Conservation (phyloP, 345 rosid genomes). For the Kandelia obovata region DNA sequence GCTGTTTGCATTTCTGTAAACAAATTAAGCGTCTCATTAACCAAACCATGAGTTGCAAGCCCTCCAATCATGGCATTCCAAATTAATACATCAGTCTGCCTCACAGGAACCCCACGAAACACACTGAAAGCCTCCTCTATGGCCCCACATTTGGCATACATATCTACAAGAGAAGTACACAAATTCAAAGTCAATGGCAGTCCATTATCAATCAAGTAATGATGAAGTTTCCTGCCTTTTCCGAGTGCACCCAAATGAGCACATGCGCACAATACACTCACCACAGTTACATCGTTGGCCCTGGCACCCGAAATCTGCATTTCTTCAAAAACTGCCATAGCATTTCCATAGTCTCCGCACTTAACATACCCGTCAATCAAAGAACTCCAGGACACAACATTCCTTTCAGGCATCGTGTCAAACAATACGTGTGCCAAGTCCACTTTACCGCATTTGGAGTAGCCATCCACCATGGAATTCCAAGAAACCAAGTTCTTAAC, state of each 20-base stretch:
- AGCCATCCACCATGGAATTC: conserved; percentile 75
- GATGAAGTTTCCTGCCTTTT: conserved; percentile 59
- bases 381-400: conserved; percentile 85
- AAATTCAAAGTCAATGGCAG: conserved; percentile 52
- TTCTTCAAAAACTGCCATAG: conserved; percentile 55
- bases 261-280: conserved; percentile 80
- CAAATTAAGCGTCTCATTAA: conserved; percentile 53
- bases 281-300: conserved; percentile 88
- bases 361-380: conserved; percentile 83
- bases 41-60: conserved; percentile 70
- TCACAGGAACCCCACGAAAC: conserved; percentile 35
- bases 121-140: conserved; percentile 61
- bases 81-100: conserved; percentile 51
- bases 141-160: conserved; percentile 87
- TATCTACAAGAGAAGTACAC: conserved; percentile 76
- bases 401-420: conserved; percentile 54
- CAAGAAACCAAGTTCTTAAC: conserved; percentile 62
- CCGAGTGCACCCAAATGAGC: conserved; percentile 75
- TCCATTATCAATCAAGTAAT: conserved; percentile 40
- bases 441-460: conserved; percentile 65
- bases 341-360: conserved; percentile 50
- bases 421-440: conserved; percentile 49
- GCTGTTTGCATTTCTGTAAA: conserved; percentile 49
- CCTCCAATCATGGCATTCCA: conserved; percentile 95
- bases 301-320: conserved; percentile 45